Conservation (phyloP, 2,329 filamentous ascomycete genomes). For the Microcyclospora pomicola region DNA sequence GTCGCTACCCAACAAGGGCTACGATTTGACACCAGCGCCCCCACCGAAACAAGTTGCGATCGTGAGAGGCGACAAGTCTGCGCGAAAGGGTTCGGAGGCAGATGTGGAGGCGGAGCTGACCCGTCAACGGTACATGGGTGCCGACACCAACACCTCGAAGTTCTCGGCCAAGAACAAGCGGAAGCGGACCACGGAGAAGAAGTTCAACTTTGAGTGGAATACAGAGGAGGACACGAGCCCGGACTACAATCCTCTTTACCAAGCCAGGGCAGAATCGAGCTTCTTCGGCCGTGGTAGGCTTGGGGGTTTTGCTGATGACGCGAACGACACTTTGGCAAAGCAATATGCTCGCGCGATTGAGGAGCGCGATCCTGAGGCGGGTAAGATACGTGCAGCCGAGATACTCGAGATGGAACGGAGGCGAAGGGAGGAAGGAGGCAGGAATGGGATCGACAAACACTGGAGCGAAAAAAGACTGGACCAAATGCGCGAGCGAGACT, state of each 20-base stretch:
- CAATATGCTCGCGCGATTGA: slow-evolving; percentile 56
- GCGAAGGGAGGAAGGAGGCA: slow-evolving; percentile 55
- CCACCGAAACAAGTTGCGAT: slow-evolving; percentile 29
- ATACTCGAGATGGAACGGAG: slow-evolving; percentile 75
- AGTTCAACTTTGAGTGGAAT: slow-evolving; percentile 99
- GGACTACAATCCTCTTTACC: slow-evolving; percentile 71
- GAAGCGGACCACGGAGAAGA: slow-evolving; percentile 80
- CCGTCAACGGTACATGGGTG: slow-evolving; percentile 77
- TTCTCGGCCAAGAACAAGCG: slow-evolving; percentile 96
- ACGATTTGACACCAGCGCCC: slow-evolving; percentile 40
- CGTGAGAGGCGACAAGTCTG: slow-evolving; percentile 21
- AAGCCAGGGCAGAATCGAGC: slow-evolving; percentile 49
- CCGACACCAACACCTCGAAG: slow-evolving; percentile 70
- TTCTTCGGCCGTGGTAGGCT: slow-evolving; percentile 57
- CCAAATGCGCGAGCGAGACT: slow-evolving; percentile 94
- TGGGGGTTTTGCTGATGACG: slow-evolving; percentile 51
- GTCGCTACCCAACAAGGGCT: slow-evolving; percentile 29
- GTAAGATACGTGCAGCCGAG: slow-evolving; percentile 59
- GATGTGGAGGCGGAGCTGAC: slow-evolving; percentile 61
- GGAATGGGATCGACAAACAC: slow-evolving; percentile 73
- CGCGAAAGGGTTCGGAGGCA: slow-evolving; percentile 36
- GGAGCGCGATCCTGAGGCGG: slow-evolving; percentile 61
- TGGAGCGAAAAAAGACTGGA: slow-evolving; percentile 89
- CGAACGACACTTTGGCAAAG: slow-evolving; percentile 34
- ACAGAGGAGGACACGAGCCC: slow-evolving; percentile 80